phyloP scores from a whole-genome alignment of 139 green algal genomes.

The Axilococcus clingmanii region DNA sequence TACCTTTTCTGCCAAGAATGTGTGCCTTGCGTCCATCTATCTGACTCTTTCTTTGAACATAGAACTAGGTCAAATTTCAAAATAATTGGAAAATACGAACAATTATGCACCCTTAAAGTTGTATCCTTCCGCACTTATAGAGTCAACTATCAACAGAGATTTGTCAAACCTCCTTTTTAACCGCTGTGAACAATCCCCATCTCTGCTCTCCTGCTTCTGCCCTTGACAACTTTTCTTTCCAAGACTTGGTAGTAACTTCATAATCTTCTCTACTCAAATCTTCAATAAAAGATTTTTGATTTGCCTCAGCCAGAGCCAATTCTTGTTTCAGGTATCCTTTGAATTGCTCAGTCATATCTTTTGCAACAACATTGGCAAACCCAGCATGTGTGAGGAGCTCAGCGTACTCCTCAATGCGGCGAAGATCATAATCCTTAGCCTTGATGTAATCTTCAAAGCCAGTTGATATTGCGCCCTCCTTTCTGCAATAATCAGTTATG shows the following conservation, averaged over 20 bases:
- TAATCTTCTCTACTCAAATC: slow-evolving; percentile 10
- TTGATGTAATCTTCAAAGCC: slow-evolving; percentile 50
- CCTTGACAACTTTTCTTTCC: slow-evolving; percentile 61
- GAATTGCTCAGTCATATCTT: slow-evolving; percentile 8
- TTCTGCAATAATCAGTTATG: slow-evolving; percentile 75
- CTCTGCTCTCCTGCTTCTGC: slow-evolving; percentile 46
- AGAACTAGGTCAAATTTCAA: too few species aligned
- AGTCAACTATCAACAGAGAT: not conserved
- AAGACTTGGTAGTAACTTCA: slow-evolving; percentile 9
- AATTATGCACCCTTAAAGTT: too few species aligned
- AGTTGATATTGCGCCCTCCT: not conserved
- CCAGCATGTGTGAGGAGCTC: slow-evolving; percentile 40
- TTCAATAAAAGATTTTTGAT: slow-evolving; percentile 27
- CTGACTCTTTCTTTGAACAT: too few species aligned
- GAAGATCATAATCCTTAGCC: slow-evolving; percentile 54
- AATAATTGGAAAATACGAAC: too few species aligned
- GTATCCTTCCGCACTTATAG: too few species aligned
- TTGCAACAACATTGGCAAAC: slow-evolving; percentile 42
- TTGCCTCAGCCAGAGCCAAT: slow-evolving; percentile 10
- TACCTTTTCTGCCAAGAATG: too few species aligned
- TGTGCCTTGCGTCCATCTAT: too few species aligned
- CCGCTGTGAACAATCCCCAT: slow-evolving; percentile 51
- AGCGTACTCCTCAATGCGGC: slow-evolving; percentile 34
- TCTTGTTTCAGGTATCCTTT: slow-evolving; percentile 1
- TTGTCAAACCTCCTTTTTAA: not conserved